These are phyloP conservation scores for Scytalidium sp. DNA, from an alignment of 2,329 filamentous ascomycete genomes.

Conservation along the genomic window DNA sequence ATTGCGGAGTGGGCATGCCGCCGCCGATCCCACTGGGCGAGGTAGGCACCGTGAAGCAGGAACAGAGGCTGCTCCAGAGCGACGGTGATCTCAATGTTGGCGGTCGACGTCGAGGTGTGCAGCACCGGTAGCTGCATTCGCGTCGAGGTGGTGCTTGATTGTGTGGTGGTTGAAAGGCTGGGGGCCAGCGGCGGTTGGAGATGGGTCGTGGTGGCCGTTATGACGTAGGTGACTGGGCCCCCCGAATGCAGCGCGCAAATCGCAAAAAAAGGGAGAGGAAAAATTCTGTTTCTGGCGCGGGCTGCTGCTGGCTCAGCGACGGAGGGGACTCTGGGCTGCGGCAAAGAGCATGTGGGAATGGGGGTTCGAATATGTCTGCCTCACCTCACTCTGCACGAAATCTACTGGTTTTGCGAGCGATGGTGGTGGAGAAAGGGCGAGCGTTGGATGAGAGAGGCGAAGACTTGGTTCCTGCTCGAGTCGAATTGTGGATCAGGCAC, in stretches of 20 bases:
- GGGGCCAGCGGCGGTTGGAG: background rate
- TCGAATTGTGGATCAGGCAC: background rate
- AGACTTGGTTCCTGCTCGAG: background rate
- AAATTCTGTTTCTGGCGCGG: no score
- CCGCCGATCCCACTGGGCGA: slow-evolving; percentile 10
- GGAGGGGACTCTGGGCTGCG: no score
- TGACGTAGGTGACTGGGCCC: background rate
- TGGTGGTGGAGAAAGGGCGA: background rate
- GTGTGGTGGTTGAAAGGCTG: background rate
- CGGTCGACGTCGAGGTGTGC: background rate
- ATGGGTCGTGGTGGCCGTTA: background rate
- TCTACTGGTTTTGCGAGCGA: background rate
- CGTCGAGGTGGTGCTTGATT: background rate
- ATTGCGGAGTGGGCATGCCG: slow-evolving; percentile 29
- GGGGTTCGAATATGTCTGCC: no score
- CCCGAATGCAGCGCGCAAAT: background rate
- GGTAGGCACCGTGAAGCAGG: background rate
- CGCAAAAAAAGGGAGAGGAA: background rate
- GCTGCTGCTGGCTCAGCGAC: no score
- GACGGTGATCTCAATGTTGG: background rate
- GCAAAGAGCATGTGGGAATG: no score
- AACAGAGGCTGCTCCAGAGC: background rate
- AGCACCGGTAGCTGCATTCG: background rate
- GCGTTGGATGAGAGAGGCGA: background rate
- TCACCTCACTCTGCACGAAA: no score